Evolutionary conservation across 2,329 filamentous ascomycete species (phyloP), one percentile per base, ranked within the genome.

Genomic region (Arthrobotrys megalospora): DNA sequence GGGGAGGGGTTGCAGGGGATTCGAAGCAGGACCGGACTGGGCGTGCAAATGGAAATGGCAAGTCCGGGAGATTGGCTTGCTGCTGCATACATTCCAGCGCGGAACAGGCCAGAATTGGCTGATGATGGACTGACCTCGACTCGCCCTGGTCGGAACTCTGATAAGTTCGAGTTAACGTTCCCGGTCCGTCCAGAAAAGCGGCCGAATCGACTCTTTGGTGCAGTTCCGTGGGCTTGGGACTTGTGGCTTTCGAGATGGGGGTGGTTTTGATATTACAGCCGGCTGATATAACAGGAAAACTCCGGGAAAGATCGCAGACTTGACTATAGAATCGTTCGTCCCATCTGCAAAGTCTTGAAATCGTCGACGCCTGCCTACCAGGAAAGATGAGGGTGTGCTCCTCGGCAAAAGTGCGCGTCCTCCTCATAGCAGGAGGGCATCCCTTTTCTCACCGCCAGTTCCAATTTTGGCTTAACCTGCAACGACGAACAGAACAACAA

Each of bases 41-140:
- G 19, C 41, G 43, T 36, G 62, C 41, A 53, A 48, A 64, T 19
- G 45, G 45, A 64, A 64, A 41, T 41, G 48, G 41, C 34, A 66
- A 66, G 50, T 58, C 38, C 71, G 71, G 71, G 71, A 76, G 64
- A 76, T 76, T 76, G 64, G 53, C 55, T 55, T 38, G 62, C 34
- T 50, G 62, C 6, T 58, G 52, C 52, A 41, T 58, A 16, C 55
- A 60, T 60, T 60, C 41, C 21, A 43, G 45, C 38, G 24, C 55
- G 38, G 55, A 64, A 60, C 73, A 77, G 52, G 43, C 60, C 66
- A 71, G 66, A 71, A 71, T 77, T 77, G 73, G 73, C 58, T 77
- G 73, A 77, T 77, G 60, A 77, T 77, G 66, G 53, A 66, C 73
- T 77, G 73, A 77, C 48, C 53, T 38, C 32, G 3, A 21, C 43